phyloP scores from a whole-genome alignment of 2,329 filamentous ascomycete species.

The Alternaria alternata region DNA sequence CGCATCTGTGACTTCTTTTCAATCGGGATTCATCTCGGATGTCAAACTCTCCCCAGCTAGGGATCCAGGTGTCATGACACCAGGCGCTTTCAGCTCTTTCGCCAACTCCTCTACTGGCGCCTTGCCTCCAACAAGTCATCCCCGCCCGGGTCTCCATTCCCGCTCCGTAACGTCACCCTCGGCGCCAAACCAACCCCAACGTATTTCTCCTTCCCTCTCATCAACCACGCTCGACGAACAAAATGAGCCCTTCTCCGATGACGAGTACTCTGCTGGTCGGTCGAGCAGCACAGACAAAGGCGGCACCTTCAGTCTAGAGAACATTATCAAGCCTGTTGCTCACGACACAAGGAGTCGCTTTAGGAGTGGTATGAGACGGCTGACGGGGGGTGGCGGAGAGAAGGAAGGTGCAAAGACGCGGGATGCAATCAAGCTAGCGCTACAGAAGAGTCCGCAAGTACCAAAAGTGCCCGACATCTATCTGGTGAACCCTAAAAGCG shows the following conservation, averaged over 20 bases:
- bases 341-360: conserved; percentile 60
- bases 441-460: conserved; percentile 56
- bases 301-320: conserved; percentile 44
- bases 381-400: conserved; percentile 64
- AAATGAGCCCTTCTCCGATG: conserved; percentile 80
- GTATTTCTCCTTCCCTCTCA: conserved; percentile 59
- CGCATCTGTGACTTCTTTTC: conserved; percentile 77
- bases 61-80: conserved; percentile 62
- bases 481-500: conserved; percentile 49
- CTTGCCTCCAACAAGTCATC: conserved; percentile 26
- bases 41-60: conserved; percentile 65
- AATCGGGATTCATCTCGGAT: conserved; percentile 82
- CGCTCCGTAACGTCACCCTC: conserved; percentile 85
- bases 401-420: conserved; percentile 51
- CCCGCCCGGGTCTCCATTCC: conserved; percentile 74
- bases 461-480: conserved; percentile 59
- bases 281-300: conserved; percentile 34
- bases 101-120: conserved; percentile 37
- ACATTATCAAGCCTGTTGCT: conserved; percentile 67
- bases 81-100: conserved; percentile 62
- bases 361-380: conserved; percentile 66
- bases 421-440: conserved; percentile 45
- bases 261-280: conserved; percentile 65
- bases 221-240: conserved; percentile 79
- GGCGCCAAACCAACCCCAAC: conserved; percentile 57